Percentiles rank a stretch among this genome's conserved stretches.
Evolutionary conservation across 192 early-diverging fungal genomes (phyloP).

Genomic region (Geranomyces variabilis): DNA sequence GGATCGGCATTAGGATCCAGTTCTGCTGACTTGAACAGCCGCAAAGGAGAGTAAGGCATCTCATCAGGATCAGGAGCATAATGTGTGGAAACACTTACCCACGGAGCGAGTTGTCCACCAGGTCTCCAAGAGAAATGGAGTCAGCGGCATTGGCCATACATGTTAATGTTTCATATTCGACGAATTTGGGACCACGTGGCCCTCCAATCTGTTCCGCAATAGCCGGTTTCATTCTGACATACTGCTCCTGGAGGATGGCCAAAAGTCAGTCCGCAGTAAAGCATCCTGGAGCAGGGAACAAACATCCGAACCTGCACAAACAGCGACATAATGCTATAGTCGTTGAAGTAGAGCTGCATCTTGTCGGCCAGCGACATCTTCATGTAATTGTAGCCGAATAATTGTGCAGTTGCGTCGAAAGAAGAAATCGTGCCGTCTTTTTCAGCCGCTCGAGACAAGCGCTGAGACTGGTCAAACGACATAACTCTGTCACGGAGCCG

Average conservation of each 20-base stretch:
- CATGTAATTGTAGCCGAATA: slow-evolving; percentile 60
- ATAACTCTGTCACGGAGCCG: slow-evolving; percentile 67
- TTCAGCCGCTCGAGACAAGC: slow-evolving; percentile 37
- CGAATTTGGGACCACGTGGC: neutral
- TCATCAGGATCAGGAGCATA: neutral
- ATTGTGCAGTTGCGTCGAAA: slow-evolving; percentile 76
- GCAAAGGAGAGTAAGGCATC: no score
- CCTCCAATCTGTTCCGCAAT: slow-evolving; percentile 44
- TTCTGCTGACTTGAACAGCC: slow-evolving; percentile 70
- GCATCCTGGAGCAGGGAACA: no score
- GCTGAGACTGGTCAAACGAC: slow-evolving; percentile 74
- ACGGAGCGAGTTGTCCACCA: slow-evolving; percentile 72
- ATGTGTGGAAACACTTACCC: slow-evolving; percentile 3
- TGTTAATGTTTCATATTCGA: slow-evolving; percentile 57
- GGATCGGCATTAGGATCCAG: slow-evolving; percentile 90
- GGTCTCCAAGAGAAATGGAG: slow-evolving; percentile 78
- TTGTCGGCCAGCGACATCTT: slow-evolving; percentile 69
- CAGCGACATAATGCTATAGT: slow-evolving; percentile 83
- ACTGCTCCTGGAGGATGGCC: slow-evolving; percentile 71
- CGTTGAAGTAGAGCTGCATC: slow-evolving; percentile 88
- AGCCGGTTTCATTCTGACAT: slow-evolving; percentile 71
- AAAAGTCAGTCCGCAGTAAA: no score
- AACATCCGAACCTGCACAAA: slow-evolving; percentile 98
- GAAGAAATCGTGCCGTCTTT: slow-evolving; percentile 68
- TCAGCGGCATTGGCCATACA: slow-evolving; percentile 82